Percentiles rank a stretch among this genome's conserved stretches.
phyloP scores from a whole-genome alignment of 2,329 filamentous ascomycete species.

The Penicillium sp. region DNA sequence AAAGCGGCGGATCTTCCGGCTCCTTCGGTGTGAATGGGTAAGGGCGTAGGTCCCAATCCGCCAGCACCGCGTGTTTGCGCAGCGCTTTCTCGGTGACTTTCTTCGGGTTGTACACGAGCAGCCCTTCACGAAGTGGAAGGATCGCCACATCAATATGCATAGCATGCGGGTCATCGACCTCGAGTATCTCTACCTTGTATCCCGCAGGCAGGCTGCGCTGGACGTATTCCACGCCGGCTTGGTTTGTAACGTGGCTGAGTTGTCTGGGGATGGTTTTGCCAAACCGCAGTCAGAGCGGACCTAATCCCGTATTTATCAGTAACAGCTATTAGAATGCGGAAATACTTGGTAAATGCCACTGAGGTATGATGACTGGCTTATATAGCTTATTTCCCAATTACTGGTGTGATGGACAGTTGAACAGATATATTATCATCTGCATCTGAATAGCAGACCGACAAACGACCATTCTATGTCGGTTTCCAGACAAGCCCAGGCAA shows the following conservation, averaged over 20 bases:
- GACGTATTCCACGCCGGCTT: conserved; percentile 37
- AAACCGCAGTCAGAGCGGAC: too few species aligned
- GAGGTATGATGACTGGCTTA: too few species aligned
- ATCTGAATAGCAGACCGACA: too few species aligned
- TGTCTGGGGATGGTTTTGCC: conserved; percentile 39
- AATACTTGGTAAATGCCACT: too few species aligned
- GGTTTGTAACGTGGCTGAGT: conserved; percentile 40
- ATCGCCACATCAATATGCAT: conserved; percentile 43
- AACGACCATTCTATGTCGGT: too few species aligned
- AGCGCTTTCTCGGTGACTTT: conserved; percentile 30
- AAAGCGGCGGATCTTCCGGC: conserved; percentile 28
- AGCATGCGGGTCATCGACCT: conserved; percentile 31
- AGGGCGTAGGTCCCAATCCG: conserved; percentile 34
- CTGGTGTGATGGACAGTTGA: too few species aligned
- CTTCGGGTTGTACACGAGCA: conserved; percentile 34
- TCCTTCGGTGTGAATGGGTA: conserved; percentile 28
- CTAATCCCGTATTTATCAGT: too few species aligned
- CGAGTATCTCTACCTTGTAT: conserved; percentile 36
- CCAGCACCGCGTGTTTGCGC: conserved; percentile 30
- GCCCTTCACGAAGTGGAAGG: conserved; percentile 33
- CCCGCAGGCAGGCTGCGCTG: conserved; percentile 28
- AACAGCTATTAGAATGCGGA: too few species aligned
- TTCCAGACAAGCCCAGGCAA: too few species aligned
- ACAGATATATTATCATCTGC: too few species aligned
- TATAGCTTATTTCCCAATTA: too few species aligned